These are phyloP conservation scores for Isoetes engelmannii DNA, from an alignment of 83 land plant genomes.

Conservation along the genomic window DNA sequence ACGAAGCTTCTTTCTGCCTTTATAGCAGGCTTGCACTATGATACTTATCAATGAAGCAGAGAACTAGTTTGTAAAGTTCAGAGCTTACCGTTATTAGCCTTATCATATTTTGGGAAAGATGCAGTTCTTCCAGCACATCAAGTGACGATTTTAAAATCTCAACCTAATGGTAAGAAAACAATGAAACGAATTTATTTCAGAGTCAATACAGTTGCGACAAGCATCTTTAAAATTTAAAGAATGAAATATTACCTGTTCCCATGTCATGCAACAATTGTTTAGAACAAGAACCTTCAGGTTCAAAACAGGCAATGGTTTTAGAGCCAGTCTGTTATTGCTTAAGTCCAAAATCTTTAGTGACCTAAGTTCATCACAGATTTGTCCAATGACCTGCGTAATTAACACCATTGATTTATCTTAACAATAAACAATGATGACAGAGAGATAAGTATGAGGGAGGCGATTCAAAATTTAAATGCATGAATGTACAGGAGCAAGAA, in stretches of 20 bases:
- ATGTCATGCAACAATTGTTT: conserved; percentile 58
- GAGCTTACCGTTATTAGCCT: conserved; percentile 43
- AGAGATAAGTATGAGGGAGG: too few species aligned
- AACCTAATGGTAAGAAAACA: conserved; percentile 37
- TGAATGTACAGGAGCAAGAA: too few species aligned
- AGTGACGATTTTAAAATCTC: conserved; percentile 54
- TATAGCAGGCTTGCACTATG: too few species aligned
- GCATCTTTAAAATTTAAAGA: neutral
- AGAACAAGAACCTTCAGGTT: conserved; percentile 59
- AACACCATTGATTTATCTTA: too few species aligned
- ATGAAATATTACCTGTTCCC: conserved; percentile 54
- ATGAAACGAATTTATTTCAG: conserved; percentile 7
- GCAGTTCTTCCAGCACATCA: conserved; percentile 63
- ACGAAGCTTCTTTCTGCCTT: too few species aligned
- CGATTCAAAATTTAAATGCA: too few species aligned
- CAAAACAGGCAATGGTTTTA: conserved; percentile 17
- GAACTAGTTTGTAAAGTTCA: too few species aligned
- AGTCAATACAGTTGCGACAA: neutral
- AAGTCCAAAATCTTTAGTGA: conserved; percentile 58
- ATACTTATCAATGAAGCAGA: too few species aligned
- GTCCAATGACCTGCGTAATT: conserved; percentile 50
- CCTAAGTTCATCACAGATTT: conserved; percentile 65
- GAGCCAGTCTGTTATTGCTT: conserved; percentile 43
- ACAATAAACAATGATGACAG: too few species aligned
- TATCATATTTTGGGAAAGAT: conserved; percentile 64